These are phyloP conservation scores for Fusarium devonianum DNA, from an alignment of 2,329 filamentous ascomycete species.

Conservation along the genomic window DNA sequence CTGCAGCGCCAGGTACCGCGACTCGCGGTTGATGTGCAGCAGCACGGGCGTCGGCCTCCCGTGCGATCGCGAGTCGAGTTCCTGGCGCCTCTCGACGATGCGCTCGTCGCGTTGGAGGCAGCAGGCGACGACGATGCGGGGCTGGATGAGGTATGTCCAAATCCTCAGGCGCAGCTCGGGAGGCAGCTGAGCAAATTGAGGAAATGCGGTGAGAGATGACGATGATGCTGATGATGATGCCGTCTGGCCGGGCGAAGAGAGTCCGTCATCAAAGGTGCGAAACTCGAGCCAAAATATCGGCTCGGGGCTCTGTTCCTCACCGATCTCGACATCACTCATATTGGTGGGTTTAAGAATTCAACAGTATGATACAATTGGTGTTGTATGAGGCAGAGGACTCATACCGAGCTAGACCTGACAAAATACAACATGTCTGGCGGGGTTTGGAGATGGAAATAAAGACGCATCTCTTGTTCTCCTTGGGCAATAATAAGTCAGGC, in stretches of 20 bases:
- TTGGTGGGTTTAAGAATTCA: conserved; percentile 1
- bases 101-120: conserved; percentile 49
- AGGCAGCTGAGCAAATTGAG: conserved; percentile 52
- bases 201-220: conserved; percentile 40
- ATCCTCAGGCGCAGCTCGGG: conserved; percentile 57
- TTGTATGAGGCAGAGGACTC: not conserved
- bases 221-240: conserved; percentile 5
- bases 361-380: conserved; percentile 9
- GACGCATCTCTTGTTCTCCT: conserved; percentile 24
- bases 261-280: conserved; percentile 53
- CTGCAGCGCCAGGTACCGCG: conserved; percentile 50
- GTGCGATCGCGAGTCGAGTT: conserved; percentile 39
- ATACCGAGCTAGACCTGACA: not conserved
- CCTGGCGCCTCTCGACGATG: conserved; percentile 40
- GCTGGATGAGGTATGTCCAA: conserved; percentile 54
- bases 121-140: conserved; percentile 54
- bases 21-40: conserved; percentile 54
- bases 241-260: conserved; percentile 28
- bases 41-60: conserved; percentile 49
- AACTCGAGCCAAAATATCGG: conserved; percentile 56
- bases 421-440: conserved; percentile 1
- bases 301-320: conserved; percentile 38
- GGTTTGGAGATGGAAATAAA: conserved; percentile 22
- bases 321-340: conserved; percentile 33
- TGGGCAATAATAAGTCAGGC: conserved; percentile 28